phyloP scores from a whole-genome alignment of 495 filamentous ascomycete species.

The Penicillium nucicola region DNA sequence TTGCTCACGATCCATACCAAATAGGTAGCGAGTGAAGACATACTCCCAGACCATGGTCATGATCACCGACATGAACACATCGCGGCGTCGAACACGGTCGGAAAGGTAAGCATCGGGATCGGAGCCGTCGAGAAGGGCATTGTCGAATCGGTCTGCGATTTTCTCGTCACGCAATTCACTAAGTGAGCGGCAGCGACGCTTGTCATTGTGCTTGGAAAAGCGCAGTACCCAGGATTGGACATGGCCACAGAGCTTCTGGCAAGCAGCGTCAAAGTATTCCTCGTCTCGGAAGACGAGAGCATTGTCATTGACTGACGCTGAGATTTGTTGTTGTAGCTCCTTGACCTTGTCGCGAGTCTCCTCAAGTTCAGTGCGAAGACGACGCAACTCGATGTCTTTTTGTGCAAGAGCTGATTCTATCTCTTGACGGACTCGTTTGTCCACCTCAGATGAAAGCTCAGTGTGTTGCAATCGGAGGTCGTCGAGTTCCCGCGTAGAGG shows the following conservation, averaged over 20 bases:
- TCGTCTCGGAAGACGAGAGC: constrained; percentile 82
- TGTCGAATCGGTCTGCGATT: constrained; percentile 87
- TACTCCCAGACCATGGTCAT: constrained; percentile 99
- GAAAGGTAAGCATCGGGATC: constrained; percentile 81
- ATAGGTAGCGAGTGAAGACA: constrained; percentile 94
- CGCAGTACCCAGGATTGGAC: constrained; percentile 94
- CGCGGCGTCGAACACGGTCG: constrained; percentile 80
- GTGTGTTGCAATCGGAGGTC: constrained; percentile 55
- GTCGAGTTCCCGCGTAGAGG: constrained; percentile 59
- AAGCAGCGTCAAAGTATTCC: constrained; percentile 92
- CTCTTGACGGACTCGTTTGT: constrained; percentile 58
- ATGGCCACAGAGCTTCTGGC: constrained; percentile 87
- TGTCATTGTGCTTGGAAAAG: constrained; percentile 94
- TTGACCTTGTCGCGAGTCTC: constrained; percentile 73
- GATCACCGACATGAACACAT: constrained; percentile 94
- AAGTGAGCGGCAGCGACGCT: constrained; percentile 74
- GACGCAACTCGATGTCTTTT: constrained; percentile 75
- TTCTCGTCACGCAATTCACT: constrained; percentile 83
- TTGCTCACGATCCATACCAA: constrained; percentile 96
- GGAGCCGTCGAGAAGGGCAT: constrained; percentile 87
- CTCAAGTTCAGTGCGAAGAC: constrained; percentile 74
- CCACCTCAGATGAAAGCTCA: constrained; percentile 60
- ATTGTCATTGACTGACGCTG: constrained; percentile 63
- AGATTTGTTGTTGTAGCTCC: constrained; percentile 78
- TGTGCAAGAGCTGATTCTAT: constrained; percentile 59